These are phyloP conservation scores for Triticum monococcum DNA, from an alignment of 176 grass and related monocot genomes.

Conservation along the genomic window DNA sequence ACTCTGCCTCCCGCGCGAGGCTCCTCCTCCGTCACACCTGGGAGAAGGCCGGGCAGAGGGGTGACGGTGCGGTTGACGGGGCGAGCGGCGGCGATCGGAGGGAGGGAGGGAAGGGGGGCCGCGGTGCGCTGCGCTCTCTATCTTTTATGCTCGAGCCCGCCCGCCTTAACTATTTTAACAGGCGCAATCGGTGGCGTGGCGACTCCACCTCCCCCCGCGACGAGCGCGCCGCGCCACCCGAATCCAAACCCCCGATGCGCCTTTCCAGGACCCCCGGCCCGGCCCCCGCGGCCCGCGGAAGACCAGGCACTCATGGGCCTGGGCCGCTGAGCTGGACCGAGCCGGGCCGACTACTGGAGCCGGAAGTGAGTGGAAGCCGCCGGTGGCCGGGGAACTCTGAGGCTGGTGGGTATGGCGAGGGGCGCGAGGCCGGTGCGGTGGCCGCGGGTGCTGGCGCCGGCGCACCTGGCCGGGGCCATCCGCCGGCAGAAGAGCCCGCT, in stretches of 20 bases:
- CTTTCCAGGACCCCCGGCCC: not conserved
- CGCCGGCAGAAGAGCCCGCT: slow-evolving; percentile 61
- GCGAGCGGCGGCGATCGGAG: not conserved
- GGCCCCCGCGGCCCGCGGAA: not conserved
- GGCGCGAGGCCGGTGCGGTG: slow-evolving; percentile 50
- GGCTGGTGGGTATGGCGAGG: not conserved
- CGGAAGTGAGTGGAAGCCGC: too few species aligned
- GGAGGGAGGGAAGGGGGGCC: not conserved
- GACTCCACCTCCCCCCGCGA: not conserved
- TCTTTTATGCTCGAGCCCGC: not conserved
- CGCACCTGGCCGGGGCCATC: slow-evolving; percentile 62
- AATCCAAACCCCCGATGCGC: not conserved
- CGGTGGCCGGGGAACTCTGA: too few species aligned
- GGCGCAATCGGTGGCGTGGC: not conserved
- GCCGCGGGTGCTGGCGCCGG: slow-evolving; percentile 75
- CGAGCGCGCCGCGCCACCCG: not conserved
- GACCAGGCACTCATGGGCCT: not conserved
- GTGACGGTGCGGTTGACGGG: not conserved
- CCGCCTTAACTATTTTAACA: not conserved
- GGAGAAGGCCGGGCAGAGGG: too few species aligned
- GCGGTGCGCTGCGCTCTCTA: slow-evolving; percentile 17
- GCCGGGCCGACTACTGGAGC: not conserved
- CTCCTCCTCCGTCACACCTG: not conserved
- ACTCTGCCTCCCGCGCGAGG: not conserved
- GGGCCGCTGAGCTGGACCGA: not conserved